Evolutionary conservation across 1,139 yeast genomes (phyloP), one percentile per base, ranked within the genome.

Genomic region (Protomyces lactucae-debilis): DNA sequence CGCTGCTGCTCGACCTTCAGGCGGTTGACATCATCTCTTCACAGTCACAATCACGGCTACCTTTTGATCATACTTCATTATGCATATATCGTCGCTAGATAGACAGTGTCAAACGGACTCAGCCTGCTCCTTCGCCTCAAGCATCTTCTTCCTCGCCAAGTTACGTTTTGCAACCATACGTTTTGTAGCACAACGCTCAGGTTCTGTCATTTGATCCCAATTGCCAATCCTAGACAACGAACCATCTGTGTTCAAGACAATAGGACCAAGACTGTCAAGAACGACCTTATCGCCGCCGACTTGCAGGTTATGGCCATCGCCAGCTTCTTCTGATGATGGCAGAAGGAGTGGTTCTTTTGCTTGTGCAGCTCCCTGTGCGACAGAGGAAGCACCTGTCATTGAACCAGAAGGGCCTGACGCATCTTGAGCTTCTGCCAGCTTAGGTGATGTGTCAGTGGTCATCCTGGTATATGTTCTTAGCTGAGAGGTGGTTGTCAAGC

Each of bases 191-290:
- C 65, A 43, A 32, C 56, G 64, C 35, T 64, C 66, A 37, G 52
- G 53, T 25, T 64, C 65, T 10, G 61, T 60, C 59, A 64, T 32
- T 21, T 55, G 48, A 23, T 51, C 53, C 66, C 66, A 64, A 36
- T 64, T 64, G 32, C 53, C 60, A 23, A 64, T 43, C 5, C 66
- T 36, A 12, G 66, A 57, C n/a, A 64, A 28, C 1, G 66, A 61
- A 1, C 66, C 66, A 28, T 64, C 65, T 2, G 36, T 21, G 39
- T 64, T 64, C 28, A 64, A 32, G 12, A 64, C 61, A 14, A 64
- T 46, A 3, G 66, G 66, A 2, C 66, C 66, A 2, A 64, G 56
- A 40, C 32, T 16, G 28, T 64, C 66, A 1, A 64, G 23, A 5
- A 46, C 39, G 12, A 64, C n/a, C 3, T 51, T 32, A 1, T 57